A percentile compares a stretch with the other conserved stretches of the same genome.
These are phyloP conservation scores for Gossypium davidsonii DNA, from an alignment of 441 rosid species.

Conservation along the genomic window DNA sequence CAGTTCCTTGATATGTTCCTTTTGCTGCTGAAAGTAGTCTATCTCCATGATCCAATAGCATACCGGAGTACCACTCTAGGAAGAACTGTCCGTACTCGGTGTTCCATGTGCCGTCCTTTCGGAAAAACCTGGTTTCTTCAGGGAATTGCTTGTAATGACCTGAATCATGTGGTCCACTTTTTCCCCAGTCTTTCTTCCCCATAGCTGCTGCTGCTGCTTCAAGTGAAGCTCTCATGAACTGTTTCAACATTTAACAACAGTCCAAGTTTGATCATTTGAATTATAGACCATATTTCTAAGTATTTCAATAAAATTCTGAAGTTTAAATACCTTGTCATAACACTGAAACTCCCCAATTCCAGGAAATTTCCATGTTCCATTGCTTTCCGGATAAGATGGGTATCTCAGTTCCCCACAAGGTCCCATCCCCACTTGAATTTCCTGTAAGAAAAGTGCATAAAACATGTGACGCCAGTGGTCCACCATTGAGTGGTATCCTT, in stretches of 20 bases:
- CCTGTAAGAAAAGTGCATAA: slow-evolving; percentile 37
- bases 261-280: neutral
- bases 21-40: slow-evolving; percentile 60
- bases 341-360: slow-evolving; percentile 98
- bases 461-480: neutral
- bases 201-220: slow-evolving; percentile 69
- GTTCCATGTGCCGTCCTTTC: slow-evolving; percentile 78
- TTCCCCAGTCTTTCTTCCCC: slow-evolving; percentile 70
- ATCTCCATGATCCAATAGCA: slow-evolving; percentile 75
- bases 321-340: slow-evolving; percentile 66
- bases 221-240: slow-evolving; percentile 86
- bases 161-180: slow-evolving; percentile 69
- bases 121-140: slow-evolving; percentile 73
- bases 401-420: slow-evolving; percentile 93
- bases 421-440: slow-evolving; percentile 98
- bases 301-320: neutral
- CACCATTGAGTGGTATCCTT: neutral
- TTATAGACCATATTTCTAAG: neutral
- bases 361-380: slow-evolving; percentile 86
- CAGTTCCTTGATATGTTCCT: slow-evolving; percentile 60
- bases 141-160: slow-evolving; percentile 78
- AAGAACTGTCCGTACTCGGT: slow-evolving; percentile 78
- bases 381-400: slow-evolving; percentile 92
- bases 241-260: slow-evolving; percentile 22
- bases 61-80: slow-evolving; percentile 75